These are phyloP conservation scores for Cercospora zeae-maydis DNA, from an alignment of 2,329 filamentous ascomycete genomes.

Conservation along the genomic window DNA sequence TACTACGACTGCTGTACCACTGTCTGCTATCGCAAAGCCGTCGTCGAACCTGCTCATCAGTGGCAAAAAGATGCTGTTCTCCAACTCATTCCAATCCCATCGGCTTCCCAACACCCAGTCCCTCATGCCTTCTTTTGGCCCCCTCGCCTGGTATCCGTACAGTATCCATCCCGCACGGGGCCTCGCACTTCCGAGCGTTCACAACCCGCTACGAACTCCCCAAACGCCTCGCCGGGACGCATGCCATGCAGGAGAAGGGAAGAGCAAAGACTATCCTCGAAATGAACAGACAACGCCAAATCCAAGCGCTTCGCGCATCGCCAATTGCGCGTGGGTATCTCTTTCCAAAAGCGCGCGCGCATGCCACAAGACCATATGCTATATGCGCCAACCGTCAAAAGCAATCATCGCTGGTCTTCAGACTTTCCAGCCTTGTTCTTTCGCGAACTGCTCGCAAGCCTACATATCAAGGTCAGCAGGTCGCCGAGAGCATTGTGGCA, in stretches of 20 bases:
- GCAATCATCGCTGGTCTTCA: slow-evolving; percentile 16
- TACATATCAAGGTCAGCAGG: slow-evolving; percentile 35
- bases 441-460: slow-evolving; percentile 90
- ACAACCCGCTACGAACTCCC: slow-evolving; percentile 9
- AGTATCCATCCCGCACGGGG: slow-evolving; percentile 1
- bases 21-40: background rate
- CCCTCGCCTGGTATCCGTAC: slow-evolving; percentile 5
- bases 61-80: background rate
- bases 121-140: background rate
- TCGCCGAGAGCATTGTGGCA: background rate
- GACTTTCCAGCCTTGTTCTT: slow-evolving; percentile 63
- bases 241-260: slow-evolving; percentile 5
- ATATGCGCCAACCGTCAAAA: slow-evolving; percentile 12
- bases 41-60: background rate
- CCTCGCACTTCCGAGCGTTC: slow-evolving; percentile 3
- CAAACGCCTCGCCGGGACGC: slow-evolving; percentile 23
- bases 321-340: slow-evolving; percentile 20
- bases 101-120: background rate
- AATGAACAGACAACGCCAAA: slow-evolving; percentile 5
- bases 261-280: slow-evolving; percentile 2
- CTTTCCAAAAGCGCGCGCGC: slow-evolving; percentile 13
- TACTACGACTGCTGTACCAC: background rate
- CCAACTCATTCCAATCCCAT: background rate
- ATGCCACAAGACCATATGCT: slow-evolving; percentile 15
- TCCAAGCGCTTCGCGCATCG: slow-evolving; percentile 14